Conservation (phyloP, 1,284 basidiomycete genomes). For the Irpex sp. region DNA sequence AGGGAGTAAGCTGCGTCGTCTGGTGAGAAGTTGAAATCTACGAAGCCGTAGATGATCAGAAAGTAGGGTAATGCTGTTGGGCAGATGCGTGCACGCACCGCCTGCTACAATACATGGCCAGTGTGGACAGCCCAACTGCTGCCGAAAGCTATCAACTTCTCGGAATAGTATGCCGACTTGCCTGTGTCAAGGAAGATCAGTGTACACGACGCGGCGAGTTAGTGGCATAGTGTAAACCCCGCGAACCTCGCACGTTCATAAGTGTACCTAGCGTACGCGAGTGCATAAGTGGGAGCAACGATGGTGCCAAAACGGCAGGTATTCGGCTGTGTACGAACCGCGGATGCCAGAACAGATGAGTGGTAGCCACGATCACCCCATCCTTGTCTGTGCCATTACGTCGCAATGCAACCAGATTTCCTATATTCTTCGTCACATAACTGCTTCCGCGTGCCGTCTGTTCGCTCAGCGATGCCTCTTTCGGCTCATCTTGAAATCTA, state of each 20-base stretch:
- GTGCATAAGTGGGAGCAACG: background rate
- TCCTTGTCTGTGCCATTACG: constrained; percentile 32
- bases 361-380: constrained; percentile 77
- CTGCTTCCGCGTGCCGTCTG: constrained; percentile 50
- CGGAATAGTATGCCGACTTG: constrained; percentile 71
- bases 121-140: constrained; percentile 37
- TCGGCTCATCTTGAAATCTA: constrained; percentile 16
- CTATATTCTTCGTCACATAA: constrained; percentile 83
- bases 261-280: constrained; percentile 51
- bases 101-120: constrained; percentile 87
- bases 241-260: constrained; percentile 82
- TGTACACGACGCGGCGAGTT: too few relatives aligned
- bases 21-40: constrained; percentile 93
- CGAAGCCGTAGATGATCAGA: background rate
- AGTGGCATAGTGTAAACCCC: constrained; percentile 64
- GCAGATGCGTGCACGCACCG: constrained; percentile 42
- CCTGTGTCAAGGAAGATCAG: constrained; percentile 31
- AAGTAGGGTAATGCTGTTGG: background rate
- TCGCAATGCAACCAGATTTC: constrained; percentile 66
- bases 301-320: constrained; percentile 4
- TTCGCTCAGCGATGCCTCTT: constrained; percentile 25
- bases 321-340: constrained; percentile 42
- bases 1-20: constrained; percentile 84
- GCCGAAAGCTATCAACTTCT: constrained; percentile 58
- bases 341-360: constrained; percentile 94